phyloP scores from a whole-genome alignment of 2,329 filamentous ascomycete genomes.

The Fusarium annulatum region DNA sequence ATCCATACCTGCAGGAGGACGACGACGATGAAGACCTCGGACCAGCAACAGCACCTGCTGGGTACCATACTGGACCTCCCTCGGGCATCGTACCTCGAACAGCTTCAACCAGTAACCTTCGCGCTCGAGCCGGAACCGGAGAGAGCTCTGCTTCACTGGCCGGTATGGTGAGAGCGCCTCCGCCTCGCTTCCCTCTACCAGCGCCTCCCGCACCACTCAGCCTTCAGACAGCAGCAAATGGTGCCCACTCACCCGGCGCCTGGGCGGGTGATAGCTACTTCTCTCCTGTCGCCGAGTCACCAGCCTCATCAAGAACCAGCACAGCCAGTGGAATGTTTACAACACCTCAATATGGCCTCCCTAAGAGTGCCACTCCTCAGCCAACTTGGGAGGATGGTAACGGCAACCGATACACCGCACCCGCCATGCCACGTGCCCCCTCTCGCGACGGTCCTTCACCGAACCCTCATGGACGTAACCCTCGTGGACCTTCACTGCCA shows the following conservation, averaged over 20 bases:
- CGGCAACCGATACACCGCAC: slow-evolving; percentile 86
- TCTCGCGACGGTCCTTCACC: slow-evolving; percentile 79
- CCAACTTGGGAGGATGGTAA: slow-evolving; percentile 79
- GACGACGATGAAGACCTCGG: slow-evolving; percentile 66
- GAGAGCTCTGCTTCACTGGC: slow-evolving; percentile 73
- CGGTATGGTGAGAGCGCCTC: slow-evolving; percentile 68
- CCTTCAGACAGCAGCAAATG: slow-evolving; percentile 68
- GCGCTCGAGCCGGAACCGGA: slow-evolving; percentile 79
- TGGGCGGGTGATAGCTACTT: slow-evolving; percentile 88
- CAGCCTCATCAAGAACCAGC: slow-evolving; percentile 79
- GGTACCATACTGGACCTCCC: slow-evolving; percentile 49
- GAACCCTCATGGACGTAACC: slow-evolving; percentile 72
- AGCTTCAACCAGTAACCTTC: slow-evolving; percentile 78
- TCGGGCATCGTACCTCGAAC: slow-evolving; percentile 47
- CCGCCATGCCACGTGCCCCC: slow-evolving; percentile 83
- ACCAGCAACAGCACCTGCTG: slow-evolving; percentile 51
- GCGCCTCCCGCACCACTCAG: slow-evolving; percentile 70
- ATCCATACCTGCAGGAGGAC: slow-evolving; percentile 79
- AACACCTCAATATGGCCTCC: slow-evolving; percentile 71
- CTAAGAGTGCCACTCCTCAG: slow-evolving; percentile 75
- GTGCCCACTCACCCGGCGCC: slow-evolving; percentile 68
- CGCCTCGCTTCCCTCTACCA: slow-evolving; percentile 77
- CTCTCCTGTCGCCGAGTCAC: slow-evolving; percentile 85
- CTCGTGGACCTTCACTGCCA: slow-evolving; percentile 82
- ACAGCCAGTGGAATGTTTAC: slow-evolving; percentile 79